phyloP scores from a whole-genome alignment of 2,329 filamentous ascomycete species.

The Harringtonia aguacate region DNA sequence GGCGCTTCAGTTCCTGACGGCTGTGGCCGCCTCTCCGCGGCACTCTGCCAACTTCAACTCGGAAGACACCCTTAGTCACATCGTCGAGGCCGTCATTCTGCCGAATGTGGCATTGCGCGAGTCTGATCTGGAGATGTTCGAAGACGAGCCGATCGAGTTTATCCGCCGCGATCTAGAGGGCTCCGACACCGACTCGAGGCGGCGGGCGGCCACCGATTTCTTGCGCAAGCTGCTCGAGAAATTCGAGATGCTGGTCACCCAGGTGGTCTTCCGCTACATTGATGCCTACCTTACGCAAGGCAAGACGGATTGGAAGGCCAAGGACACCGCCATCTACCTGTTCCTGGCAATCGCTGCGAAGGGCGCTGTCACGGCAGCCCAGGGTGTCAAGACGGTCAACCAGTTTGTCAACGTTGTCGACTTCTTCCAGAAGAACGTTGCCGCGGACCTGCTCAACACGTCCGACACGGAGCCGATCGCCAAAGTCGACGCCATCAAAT shows the following conservation, averaged over 20 bases:
- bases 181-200: slow-evolving; percentile 86
- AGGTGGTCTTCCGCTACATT: slow-evolving; percentile 79
- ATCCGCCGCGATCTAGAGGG: slow-evolving; percentile 92
- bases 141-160: slow-evolving; percentile 98
- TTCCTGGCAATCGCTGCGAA: slow-evolving; percentile 92
- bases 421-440: slow-evolving; percentile 90
- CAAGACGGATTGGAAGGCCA: slow-evolving; percentile 85
- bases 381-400: slow-evolving; percentile 88
- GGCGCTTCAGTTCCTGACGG: slow-evolving; percentile 87
- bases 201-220: slow-evolving; percentile 91
- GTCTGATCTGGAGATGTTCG: slow-evolving; percentile 89
- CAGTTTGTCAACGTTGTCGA: slow-evolving; percentile 79
- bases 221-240: slow-evolving; percentile 78
- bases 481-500: slow-evolving; percentile 97
- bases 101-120: slow-evolving; percentile 88
- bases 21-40: slow-evolving; percentile 65
- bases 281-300: slow-evolving; percentile 74
- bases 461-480: slow-evolving; percentile 68
- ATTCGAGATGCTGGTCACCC: slow-evolving; percentile 76
- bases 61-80: slow-evolving; percentile 66
- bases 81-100: slow-evolving; percentile 91
- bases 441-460: slow-evolving; percentile 69
- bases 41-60: slow-evolving; percentile 83
- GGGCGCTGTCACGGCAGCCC: slow-evolving; percentile 73
- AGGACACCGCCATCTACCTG: slow-evolving; percentile 96